Evolutionary conservation across 768 basidiomycete genomes (phyloP).

Genomic region (Boletus sp.): DNA sequence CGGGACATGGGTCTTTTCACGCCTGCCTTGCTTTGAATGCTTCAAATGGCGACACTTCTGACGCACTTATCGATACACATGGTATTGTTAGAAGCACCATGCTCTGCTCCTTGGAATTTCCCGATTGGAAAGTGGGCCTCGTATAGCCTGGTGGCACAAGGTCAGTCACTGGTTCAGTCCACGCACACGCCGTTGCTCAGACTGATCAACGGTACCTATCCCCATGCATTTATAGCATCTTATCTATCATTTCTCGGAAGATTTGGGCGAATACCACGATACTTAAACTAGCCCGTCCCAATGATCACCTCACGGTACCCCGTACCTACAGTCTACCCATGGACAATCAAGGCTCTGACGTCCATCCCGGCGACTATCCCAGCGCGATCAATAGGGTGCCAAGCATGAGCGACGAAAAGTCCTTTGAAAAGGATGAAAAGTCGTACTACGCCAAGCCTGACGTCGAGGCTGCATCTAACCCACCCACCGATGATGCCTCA

Average conservation of each 20-base stretch:
- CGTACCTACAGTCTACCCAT: conserved; percentile 4
- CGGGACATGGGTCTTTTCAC: not conserved
- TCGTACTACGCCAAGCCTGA: conserved; percentile 29
- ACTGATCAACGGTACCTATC: not conserved
- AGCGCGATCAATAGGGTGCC: not conserved
- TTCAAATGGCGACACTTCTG: not conserved
- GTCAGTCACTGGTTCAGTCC: not conserved
- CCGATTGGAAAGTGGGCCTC: not conserved
- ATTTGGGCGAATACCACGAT: not conserved
- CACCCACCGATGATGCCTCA: conserved; percentile 7
- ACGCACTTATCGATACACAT: not conserved
- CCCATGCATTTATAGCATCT: not conserved
- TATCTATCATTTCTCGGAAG: not conserved
- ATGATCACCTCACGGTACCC: not conserved
- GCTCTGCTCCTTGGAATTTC: not conserved
- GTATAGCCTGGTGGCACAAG: not conserved
- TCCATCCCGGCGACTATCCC: not conserved
- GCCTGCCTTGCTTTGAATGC: not conserved
- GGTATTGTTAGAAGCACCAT: not conserved
- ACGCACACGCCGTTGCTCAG: not conserved
- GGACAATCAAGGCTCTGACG: not conserved
- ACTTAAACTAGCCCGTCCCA: not conserved
- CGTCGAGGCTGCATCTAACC: conserved; percentile 22
- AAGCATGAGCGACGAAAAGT: conserved; percentile 4
- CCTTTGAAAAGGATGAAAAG: conserved; percentile 7